Conservation (phyloP, 331 rosid species). For the Acacia pycnantha region DNA sequence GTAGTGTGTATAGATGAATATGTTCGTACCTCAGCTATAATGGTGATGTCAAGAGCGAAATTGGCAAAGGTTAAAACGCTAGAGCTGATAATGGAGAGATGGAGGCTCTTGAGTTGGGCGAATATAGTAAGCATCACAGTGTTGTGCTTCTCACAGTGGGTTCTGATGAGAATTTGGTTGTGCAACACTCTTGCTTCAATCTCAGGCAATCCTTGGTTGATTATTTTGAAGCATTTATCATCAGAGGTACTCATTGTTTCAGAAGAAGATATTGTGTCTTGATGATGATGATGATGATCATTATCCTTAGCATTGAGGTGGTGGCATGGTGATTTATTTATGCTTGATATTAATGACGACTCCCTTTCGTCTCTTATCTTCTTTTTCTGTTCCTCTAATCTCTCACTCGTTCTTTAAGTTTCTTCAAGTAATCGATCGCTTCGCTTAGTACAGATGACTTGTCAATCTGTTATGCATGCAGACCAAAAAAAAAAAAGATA, state of each 20-base stretch:
- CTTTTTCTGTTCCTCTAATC: constrained; percentile 36
- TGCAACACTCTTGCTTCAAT: constrained; percentile 55
- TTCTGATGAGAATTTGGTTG: constrained; percentile 20
- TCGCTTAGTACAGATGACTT: constrained; percentile 39
- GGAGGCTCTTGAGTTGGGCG: constrained; percentile 1
- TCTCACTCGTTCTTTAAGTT: constrained; percentile 47
- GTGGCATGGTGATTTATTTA: neutral
- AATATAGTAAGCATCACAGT: neutral
- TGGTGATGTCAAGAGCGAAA: constrained; percentile 5
- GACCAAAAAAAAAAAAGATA: no score
- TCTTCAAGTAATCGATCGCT: constrained; percentile 41
- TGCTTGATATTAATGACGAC: neutral
- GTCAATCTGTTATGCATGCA: constrained; percentile 40
- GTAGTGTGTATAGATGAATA: neutral
- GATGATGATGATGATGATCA: constrained; percentile 16
- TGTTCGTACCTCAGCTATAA: constrained; percentile 19
- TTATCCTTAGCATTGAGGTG: neutral
- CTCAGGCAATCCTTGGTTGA: constrained; percentile 40
- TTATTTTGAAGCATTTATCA: neutral
- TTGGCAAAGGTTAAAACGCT: constrained; percentile 14
- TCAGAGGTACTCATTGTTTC: constrained; percentile 21
- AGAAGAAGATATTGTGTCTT: constrained; percentile 34
- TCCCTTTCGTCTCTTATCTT: neutral
- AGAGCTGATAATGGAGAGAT: constrained; percentile 13
- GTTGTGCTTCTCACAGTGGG: neutral